Evolutionary conservation across 768 basidiomycete genomes (phyloP), one percentile per base, ranked within the genome.

Genomic region (Lepiota brunneoincarnata): DNA sequence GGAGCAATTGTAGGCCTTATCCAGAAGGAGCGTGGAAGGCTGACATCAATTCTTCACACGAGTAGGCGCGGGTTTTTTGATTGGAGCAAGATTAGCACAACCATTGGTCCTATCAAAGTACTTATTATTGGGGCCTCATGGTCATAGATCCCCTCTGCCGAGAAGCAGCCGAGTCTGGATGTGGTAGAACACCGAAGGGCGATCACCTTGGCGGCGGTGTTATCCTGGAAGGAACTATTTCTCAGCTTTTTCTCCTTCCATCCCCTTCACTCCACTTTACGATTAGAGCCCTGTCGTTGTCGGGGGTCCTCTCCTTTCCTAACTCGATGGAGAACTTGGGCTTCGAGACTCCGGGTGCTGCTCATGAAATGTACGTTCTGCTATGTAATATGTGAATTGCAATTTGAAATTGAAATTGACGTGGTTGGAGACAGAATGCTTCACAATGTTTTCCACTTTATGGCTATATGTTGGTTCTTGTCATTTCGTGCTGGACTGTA

Each of bases 351-450:
- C 23, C 14, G 6, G 24, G 21, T 31, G 24, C 21, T 6, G 18
- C 26, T 9, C 42, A 20, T 34, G 49, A 51, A 47, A 41, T 45
- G 56, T 57, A 26, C 12, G 56, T 57, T 49, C 12, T 5, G 28
- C 26, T 31, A 17, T 34, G n/a, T 46, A n/a, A 18, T 26, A 18
- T n/a, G 17, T 18, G 26, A 24, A 15, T 21, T 26, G 2, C 15
- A 4, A 23, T 11, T 21, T 26, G 23, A 44, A 6, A 17, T 31
- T 3, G 31, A 31, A 10, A 18, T 44, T 53, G 43, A 45, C 26
- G 15, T 49, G n/a, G 21, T 26, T n/a, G n/a, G n/a, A 18, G 41
- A 20, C 40, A 67, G 67, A 57, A 48, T 56, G 40, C 41, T 65
- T 38, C 50, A 51, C 20, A 10, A n/a, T 45, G 36, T 44, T 24